A percentile compares a stretch with the other conserved stretches of the same genome.
Conservation (phyloP, 169 alveolate species). For the Hepatocystis sp. region DNA sequence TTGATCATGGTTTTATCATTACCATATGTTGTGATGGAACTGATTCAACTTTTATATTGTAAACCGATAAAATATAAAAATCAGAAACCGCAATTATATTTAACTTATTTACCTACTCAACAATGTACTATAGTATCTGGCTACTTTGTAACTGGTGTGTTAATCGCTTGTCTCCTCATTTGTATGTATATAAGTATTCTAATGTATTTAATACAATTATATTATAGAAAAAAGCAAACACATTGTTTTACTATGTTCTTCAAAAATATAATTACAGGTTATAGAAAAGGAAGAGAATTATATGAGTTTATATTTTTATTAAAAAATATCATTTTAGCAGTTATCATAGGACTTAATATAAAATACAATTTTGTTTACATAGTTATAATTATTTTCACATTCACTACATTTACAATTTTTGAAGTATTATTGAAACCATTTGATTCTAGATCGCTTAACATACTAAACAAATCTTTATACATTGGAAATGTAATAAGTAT, state of each 20-base stretch:
- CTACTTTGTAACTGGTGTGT: constrained; percentile 26
- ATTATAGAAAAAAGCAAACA: constrained; percentile 20
- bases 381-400: constrained; percentile 35
- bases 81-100: constrained; percentile 36
- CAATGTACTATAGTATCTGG: constrained; percentile 24
- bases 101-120: constrained; percentile 73
- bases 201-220: no score
- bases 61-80: constrained; percentile 45
- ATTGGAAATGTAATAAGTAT: constrained; percentile 51
- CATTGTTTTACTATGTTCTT: constrained; percentile 15
- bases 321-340: constrained; percentile 29
- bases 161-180: constrained; percentile 4
- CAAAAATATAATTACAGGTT: constrained; percentile 59
- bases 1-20: constrained; percentile 19
- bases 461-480: constrained; percentile 50
- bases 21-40: constrained; percentile 56
- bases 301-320: constrained; percentile 55
- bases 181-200: constrained; percentile 11
- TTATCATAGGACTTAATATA: constrained; percentile 29
- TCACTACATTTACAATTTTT: constrained; percentile 43
- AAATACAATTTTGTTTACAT: constrained; percentile 31
- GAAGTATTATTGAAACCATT: constrained; percentile 49
- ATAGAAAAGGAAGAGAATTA: constrained; percentile 54
- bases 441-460: constrained; percentile 69
- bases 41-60: constrained; percentile 46